Evolutionary conservation across 2,329 filamentous ascomycete genomes (phyloP).

Genomic region (Aspergillus flavus): DNA sequence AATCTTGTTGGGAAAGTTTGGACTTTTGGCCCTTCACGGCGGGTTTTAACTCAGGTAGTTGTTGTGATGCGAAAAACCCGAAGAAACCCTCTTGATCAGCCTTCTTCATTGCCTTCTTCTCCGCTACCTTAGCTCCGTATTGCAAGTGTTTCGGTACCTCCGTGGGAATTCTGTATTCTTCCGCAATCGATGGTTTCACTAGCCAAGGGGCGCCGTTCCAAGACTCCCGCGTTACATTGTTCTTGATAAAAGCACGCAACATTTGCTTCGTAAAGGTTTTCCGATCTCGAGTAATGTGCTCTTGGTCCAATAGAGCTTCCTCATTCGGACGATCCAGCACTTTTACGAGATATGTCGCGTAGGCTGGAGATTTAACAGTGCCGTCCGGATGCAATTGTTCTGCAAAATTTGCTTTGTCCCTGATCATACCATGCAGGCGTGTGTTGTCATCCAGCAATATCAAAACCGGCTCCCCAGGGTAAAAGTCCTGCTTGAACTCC

Average conservation of each 20-base stretch:
- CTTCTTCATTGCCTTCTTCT: constrained; percentile 73
- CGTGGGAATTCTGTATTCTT: constrained; percentile 82
- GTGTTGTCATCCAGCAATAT: constrained; percentile 71
- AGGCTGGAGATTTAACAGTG: constrained; percentile 65
- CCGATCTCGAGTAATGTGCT: constrained; percentile 81
- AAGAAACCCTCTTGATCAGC: constrained; percentile 53
- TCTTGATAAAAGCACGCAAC: constrained; percentile 90
- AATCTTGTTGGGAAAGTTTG: constrained; percentile 53
- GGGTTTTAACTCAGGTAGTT: constrained; percentile 73
- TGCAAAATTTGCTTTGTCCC: constrained; percentile 80
- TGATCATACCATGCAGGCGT: constrained; percentile 71
- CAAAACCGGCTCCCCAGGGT: constrained; percentile 81
- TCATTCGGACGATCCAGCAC: constrained; percentile 68
- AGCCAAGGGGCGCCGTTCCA: constrained; percentile 98
- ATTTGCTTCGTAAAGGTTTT: constrained; percentile 95
- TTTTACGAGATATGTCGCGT: constrained; percentile 79
- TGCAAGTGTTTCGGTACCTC: constrained; percentile 80
- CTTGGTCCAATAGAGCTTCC: constrained; percentile 77
- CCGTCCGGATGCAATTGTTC: constrained; percentile 66
- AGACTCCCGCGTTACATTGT: constrained; percentile 85
- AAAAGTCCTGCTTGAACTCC: constrained; percentile 86
- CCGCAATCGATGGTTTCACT: constrained; percentile 83
- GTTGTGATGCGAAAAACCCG: constrained; percentile 54
- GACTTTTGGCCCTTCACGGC: constrained; percentile 69
- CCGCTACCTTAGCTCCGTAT: constrained; percentile 76